Evolutionary conservation across 768 basidiomycete species (phyloP).

Genomic region (Dioszegia aurantiaca): DNA sequence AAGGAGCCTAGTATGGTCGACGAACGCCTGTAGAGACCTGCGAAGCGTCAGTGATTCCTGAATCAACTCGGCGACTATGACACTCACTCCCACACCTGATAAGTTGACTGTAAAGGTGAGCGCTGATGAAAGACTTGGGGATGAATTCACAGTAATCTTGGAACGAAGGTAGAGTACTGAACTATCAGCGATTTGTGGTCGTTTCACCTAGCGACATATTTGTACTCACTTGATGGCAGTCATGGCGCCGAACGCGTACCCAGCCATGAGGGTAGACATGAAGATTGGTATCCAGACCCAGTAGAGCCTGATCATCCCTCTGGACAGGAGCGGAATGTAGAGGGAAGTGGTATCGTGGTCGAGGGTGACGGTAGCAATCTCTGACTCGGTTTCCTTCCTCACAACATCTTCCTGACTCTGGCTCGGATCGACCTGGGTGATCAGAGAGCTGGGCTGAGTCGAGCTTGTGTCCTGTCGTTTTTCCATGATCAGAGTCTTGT

Average conservation of each 20-base stretch:
- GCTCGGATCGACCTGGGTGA: no score
- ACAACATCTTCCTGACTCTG: no score
- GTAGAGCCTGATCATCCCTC: constrained; percentile 37
- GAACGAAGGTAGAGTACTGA: constrained; percentile 26
- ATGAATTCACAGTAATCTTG: constrained; percentile 25
- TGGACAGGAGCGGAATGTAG: constrained; percentile 16
- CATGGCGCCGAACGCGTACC: constrained; percentile 29
- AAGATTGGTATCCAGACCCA: constrained; percentile 23
- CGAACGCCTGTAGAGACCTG: constrained; percentile 35
- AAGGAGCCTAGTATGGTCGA: no score
- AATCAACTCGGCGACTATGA: not conserved
- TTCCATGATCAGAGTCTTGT: no score
- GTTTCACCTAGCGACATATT: not conserved
- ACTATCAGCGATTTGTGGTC: not conserved
- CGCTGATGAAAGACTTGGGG: not conserved
- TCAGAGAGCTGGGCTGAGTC: no score
- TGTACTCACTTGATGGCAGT: constrained; percentile 36
- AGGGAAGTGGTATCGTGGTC: constrained; percentile 1
- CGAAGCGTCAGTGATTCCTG: not conserved
- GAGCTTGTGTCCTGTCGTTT: no score
- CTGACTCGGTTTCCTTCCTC: no score
- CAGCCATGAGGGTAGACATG: constrained; percentile 31
- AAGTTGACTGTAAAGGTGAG: constrained; percentile 18
- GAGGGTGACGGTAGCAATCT: no score
- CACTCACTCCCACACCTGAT: constrained; percentile 30